Evolutionary conservation across 129 eudicot species (phyloP), one percentile per base, ranked within the genome.

Genomic region (Saposhnikovia divaricata): DNA sequence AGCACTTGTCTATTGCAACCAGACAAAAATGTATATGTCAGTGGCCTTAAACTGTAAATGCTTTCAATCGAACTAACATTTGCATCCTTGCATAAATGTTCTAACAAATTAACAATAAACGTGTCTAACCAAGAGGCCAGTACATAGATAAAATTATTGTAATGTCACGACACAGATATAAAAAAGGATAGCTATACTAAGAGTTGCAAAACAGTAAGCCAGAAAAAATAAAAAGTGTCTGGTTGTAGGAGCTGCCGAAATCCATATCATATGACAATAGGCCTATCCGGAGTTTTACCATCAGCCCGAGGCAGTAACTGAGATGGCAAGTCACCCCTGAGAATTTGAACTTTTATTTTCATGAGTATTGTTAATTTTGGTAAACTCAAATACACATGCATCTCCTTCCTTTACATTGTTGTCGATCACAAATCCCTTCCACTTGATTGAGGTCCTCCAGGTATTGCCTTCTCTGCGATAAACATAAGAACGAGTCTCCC

Each of bases 371-470:
- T 74, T 73, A 78, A 51, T 46, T 39, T 85, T 83, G 11, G 4
- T 38, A 5, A 85, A 77, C 80, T 85, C 88, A 55, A 85, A 85
- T 4, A 85, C 80, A 69, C 80, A 76, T 48, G 84, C 88, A 68
- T 85, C 85, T 75, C 85, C 88, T 3, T 5, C 38, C 66, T 75
- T 76, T 38, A 85, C 40, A 69, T 75, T 16, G 47, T 85, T 85
- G 27, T 81, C 88, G 2, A 15, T 37, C 12, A 55, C 85, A 53
- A 85, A 85, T 18, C n/a, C 45, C 46, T 39, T 82, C 85, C 88
- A 85, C 11, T 25, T 66, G 42, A 66, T 66, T 28, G 21, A 66
- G 40, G 72, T 25, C 42, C 72, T 66, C 40, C 6, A n/a, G 66
- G 66, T 23, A 59, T 59, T 8, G 31, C 28, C n/a, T n/a, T n/a